Percentiles rank a stretch among this genome's conserved stretches.
phyloP scores from a whole-genome alignment of 208 protist genomes.

The Acanthamoeba triangularis region DNA sequence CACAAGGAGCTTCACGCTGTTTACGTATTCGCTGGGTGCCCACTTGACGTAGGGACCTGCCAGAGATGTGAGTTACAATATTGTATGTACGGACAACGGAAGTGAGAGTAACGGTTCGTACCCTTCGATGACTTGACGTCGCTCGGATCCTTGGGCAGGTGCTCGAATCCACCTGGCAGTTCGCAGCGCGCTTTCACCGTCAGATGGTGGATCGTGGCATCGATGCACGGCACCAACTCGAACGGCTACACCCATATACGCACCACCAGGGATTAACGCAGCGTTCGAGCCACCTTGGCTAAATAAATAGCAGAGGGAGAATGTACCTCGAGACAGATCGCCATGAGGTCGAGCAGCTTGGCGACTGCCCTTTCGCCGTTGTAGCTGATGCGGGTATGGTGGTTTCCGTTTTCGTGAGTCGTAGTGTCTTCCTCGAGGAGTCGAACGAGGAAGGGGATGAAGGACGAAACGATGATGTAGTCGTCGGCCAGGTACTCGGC shows the following conservation, averaged over 20 bases:
- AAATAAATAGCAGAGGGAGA: not conserved
- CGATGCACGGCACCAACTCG: slow-evolving; percentile 23
- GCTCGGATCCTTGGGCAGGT: slow-evolving; percentile 2
- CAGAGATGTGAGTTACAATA: not conserved
- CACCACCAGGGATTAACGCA: not conserved
- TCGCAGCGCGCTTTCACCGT: slow-evolving; percentile 28
- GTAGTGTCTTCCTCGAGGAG: slow-evolving; percentile 35
- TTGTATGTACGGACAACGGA: not conserved
- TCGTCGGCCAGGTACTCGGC: slow-evolving; percentile 6
- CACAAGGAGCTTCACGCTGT: not conserved
- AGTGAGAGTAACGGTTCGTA: not conserved
- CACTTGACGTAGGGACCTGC: slow-evolving; percentile 22
- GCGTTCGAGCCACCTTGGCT: not conserved
- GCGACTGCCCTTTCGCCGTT: slow-evolving; percentile 1
- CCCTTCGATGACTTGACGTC: slow-evolving; percentile 17
- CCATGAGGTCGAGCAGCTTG: slow-evolving; percentile 40
- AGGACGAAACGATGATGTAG: not conserved
- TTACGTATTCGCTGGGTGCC: not conserved
- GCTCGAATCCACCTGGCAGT: not conserved
- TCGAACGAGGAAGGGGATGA: slow-evolving; percentile 13
- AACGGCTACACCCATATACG: not conserved
- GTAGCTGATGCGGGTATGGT: not conserved
- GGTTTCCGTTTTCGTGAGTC: not conserved
- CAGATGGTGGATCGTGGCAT: slow-evolving; percentile 12
- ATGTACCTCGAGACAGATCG: not conserved